Evolutionary conservation across 352 stramenopile species (phyloP).

Genomic region (Phytophthora sojae): DNA sequence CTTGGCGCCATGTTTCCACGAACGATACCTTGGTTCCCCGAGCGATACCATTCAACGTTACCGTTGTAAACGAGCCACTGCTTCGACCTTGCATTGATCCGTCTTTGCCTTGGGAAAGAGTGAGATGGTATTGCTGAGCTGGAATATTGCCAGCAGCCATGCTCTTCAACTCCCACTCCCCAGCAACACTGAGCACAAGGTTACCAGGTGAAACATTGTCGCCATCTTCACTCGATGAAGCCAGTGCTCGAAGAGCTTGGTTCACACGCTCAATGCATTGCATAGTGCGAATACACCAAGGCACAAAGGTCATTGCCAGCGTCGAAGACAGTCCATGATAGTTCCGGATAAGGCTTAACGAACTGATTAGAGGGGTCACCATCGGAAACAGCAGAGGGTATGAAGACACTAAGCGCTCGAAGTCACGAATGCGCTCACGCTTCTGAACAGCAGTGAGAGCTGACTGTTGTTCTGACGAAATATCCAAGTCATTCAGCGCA

Average conservation of each 20-base stretch:
- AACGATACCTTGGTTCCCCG: constrained; percentile 86
- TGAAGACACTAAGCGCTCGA: constrained; percentile 43
- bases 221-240: constrained; percentile 32
- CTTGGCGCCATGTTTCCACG: constrained; percentile 88
- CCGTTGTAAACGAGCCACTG: constrained; percentile 83
- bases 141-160: constrained; percentile 89
- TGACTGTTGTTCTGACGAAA: constrained; percentile 30
- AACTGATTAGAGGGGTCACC: constrained; percentile 72
- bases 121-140: constrained; percentile 87
- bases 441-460: constrained; percentile 24
- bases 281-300: constrained; percentile 77
- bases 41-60: constrained; percentile 79
- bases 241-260: constrained; percentile 50
- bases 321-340: constrained; percentile 76
- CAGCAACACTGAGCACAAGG: constrained; percentile 71
- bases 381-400: constrained; percentile 71
- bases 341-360: constrained; percentile 66
- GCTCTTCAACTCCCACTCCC: constrained; percentile 90
- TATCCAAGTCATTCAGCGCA: constrained; percentile 33
- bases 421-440: constrained; percentile 27
- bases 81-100: constrained; percentile 75
- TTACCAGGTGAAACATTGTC: constrained; percentile 39
- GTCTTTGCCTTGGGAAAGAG: constrained; percentile 70
- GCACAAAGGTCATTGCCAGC: constrained; percentile 78
- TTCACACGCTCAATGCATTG: constrained; percentile 74